Base-by-base conservation (phyloP, 2,329 filamentous ascomycete species). In the Trichoderma sp. region DNA sequence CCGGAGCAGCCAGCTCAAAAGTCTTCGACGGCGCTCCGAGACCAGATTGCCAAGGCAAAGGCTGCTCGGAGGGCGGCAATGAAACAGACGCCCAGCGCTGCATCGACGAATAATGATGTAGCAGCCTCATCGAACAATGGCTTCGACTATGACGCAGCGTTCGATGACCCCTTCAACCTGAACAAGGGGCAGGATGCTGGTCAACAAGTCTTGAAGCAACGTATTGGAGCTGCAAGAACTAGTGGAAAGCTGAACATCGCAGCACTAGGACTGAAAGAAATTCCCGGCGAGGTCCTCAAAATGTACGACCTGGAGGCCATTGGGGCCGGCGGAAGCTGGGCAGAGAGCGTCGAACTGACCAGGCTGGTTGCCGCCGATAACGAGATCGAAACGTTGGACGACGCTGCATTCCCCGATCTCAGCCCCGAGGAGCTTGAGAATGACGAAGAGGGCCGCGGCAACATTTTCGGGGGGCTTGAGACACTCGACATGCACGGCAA, bases 41-140 rank as follows among this genome's bases (percentile, higher is more conserved):
- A 97, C 59, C 93, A 95, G 62, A 97, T 98, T 68, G 92, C 93
- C 44, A 94, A 93, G 71, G 94, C 95, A 0, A 96, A 94, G 74
- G 93, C 93, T 2, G 91, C 92, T 2, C 90, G 87, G 64, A 85
- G 87, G 67, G 88, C 85, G 12, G 79, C 80, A 3, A 73, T 77
- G 41, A 77, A 74, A 51, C 77, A 79, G 52, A 68, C 71, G 7
- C 69, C 55, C 9, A 66, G 51, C 9, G 26, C 52, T 12, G 1
- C 60, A 17, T 51, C 69, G 3, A 48, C 39, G 1, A 66, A 64
- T 4, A 52, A 68, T 5, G 70, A 73, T 43, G 75, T 81, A 0
- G 77, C 84, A 1, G 71, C 84, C 14, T 79, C 84, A 0, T 79
- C 80, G 0, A 84, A 83, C 48, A 72, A 70, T 51, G 72, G 73